These are phyloP conservation scores for Colletotrichum sp. DNA, from an alignment of 2,329 filamentous ascomycete genomes.

Conservation along the genomic window DNA sequence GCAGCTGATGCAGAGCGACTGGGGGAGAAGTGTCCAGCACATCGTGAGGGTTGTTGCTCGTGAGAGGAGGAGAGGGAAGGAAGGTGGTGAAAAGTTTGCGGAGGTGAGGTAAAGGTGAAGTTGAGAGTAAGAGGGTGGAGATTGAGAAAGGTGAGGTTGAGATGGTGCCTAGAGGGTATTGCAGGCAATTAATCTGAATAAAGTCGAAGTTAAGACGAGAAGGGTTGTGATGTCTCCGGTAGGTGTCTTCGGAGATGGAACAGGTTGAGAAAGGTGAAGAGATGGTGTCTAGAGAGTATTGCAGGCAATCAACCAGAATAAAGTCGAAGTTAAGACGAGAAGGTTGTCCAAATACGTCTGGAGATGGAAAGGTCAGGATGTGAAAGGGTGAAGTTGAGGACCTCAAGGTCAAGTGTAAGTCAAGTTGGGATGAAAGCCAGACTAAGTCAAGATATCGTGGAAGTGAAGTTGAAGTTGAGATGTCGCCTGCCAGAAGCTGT, in stretches of 20 bases:
- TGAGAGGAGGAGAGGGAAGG: neutral
- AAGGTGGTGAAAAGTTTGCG: neutral
- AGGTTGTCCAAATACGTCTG: too few species aligned
- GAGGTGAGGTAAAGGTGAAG: neutral
- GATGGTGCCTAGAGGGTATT: neutral
- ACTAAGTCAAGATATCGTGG: neutral
- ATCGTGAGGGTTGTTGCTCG: neutral
- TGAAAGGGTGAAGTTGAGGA: neutral
- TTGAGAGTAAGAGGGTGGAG: neutral
- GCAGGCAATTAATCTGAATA: neutral
- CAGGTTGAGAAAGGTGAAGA: too few species aligned
- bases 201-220: neutral
- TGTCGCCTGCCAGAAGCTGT: neutral
- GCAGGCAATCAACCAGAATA: too few species aligned
- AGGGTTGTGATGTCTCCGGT: neutral
- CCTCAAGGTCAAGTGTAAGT: neutral
- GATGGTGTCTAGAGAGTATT: too few species aligned
- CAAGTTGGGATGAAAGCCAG: neutral
- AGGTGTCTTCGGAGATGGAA: neutral
- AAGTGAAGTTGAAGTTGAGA: neutral
- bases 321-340: too few species aligned
- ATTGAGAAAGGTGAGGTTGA: neutral
- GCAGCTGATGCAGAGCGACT: neutral
- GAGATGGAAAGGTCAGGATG: neutral
- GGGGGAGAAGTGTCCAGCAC: neutral